phyloP scores from a whole-genome alignment of 78 protist species.

The Ministeria vibrans region DNA sequence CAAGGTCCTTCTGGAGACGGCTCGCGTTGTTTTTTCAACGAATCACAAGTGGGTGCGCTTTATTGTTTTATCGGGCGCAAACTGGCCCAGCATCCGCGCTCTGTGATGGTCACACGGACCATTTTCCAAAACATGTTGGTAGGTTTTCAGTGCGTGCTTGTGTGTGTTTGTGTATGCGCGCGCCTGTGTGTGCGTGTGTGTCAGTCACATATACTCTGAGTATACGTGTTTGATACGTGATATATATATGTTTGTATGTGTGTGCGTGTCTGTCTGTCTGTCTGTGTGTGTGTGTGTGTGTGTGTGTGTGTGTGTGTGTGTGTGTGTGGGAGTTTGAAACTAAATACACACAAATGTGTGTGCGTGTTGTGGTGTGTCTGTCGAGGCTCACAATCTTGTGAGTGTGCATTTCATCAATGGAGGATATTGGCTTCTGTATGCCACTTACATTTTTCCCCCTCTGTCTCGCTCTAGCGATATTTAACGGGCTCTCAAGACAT shows the following conservation, averaged over 20 bases:
- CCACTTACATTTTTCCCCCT: no score
- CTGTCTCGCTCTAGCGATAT: no score
- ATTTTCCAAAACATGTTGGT: not conserved
- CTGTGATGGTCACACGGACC: not conserved
- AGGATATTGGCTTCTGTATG: no score
- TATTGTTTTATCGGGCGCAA: not conserved
- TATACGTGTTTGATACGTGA: not conserved
- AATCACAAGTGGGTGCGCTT: no score
- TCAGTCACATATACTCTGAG: not conserved
- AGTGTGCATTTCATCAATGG: no score
- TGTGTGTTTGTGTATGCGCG: not conserved
- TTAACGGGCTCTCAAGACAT: no score
- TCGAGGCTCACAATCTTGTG: no score
- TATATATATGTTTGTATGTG: not conserved
- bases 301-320: conserved; percentile 14
- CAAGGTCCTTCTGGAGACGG: no score
- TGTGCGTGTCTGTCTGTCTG: not conserved
- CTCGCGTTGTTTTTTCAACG: no score
- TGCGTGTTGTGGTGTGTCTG: no score
- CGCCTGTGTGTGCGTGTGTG: not conserved
- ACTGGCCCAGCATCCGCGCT: not conserved
- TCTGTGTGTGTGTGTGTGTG: conserved; percentile 11
- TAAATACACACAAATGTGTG: not conserved
- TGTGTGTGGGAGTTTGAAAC: not conserved
- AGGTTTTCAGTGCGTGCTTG: not conserved